Base-by-base conservation (phyloP, 805 yeast species). In the Alloascoidea hylecoeti region DNA sequence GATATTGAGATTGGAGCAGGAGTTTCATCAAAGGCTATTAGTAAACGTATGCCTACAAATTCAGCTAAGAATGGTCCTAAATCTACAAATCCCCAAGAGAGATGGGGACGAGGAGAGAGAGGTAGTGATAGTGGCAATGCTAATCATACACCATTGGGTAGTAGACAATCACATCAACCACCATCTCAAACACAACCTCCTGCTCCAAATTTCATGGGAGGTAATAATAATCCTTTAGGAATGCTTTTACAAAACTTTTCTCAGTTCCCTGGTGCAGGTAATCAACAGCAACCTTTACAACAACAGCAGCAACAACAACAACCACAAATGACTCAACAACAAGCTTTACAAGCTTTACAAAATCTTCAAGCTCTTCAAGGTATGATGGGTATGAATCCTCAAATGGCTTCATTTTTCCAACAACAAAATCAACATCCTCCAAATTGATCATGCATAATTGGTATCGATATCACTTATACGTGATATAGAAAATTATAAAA, bases 1-100 rank as follows among this genome's bases (percentile, higher is more conserved):
- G 98, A 92, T 61, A 92, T 89, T 49, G 96, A 88, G 55, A 83
- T 92, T 39, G 97, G 97, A 37, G 76, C 84, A 35, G 96, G 96
- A 44, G 82, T 84, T 37, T 79, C 95, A 1, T 83, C 95, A 3
- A 88, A 88, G 57, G 86, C 95, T 15, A 84, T 84, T 58, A 79
- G 94, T 6, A 77, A 76, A 59, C 82, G 84, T 55, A 82, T 85
- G 94, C 95, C 95, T 14, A 84, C 95, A 3, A 86, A 86, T 56
- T 75, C 84, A 14, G 72, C 88, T 3, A 72, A 82, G 60, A 78
- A 79, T 56, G 95, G 94, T 3, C 94, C 94, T 18, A 75, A 78
- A 52, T 80, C 94, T 2, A 78, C 38, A 46, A 46, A 42, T 4
- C 12, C 27, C 13, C 14, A 38, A 13, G 34, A 18, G 13, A 32